Percentiles rank a stretch among this genome's conserved stretches.
Conservation (phyloP, 2,329 filamentous ascomycete species). For the Fusarium avenaceum region DNA sequence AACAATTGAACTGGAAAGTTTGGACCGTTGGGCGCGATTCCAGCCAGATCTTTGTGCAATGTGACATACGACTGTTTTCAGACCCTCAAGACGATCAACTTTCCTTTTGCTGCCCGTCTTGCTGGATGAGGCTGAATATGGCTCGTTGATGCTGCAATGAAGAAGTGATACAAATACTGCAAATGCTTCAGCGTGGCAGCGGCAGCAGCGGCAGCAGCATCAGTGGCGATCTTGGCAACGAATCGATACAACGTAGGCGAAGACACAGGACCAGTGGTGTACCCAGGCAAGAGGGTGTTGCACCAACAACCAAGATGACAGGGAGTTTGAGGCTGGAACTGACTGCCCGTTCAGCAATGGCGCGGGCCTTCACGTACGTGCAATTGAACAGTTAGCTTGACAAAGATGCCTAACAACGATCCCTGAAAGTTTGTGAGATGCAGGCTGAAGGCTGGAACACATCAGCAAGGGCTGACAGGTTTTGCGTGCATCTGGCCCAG, state of each 20-base stretch:
- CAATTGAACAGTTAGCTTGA: conserved; percentile 10
- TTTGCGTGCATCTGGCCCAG: conserved; percentile 32
- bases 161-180: conserved; percentile 36
- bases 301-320: conserved; percentile 24
- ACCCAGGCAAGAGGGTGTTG: conserved; percentile 38
- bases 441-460: conserved; percentile 30
- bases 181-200: conserved; percentile 17
- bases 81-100: conserved; percentile 47
- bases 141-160: conserved; percentile 32
- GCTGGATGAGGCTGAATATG: conserved; percentile 31
- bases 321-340: conserved; percentile 34
- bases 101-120: conserved; percentile 24
- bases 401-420: conserved; percentile 8
- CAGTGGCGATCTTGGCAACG: conserved; percentile 20
- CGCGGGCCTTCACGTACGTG: conserved; percentile 4
- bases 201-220: conserved; percentile 21
- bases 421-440: conserved; percentile 30
- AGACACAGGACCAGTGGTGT: conserved; percentile 33
- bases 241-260: conserved; percentile 20
- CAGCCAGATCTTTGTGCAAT: conserved; percentile 62
- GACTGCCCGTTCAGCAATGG: conserved; percentile 35
- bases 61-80: conserved; percentile 64
- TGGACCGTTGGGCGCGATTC: conserved; percentile 43
- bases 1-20: conserved; percentile 28
- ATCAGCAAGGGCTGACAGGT: conserved; percentile 24